These are phyloP conservation scores for Leccinum longicurvipes DNA, from an alignment of 768 basidiomycete genomes.

Conservation along the genomic window DNA sequence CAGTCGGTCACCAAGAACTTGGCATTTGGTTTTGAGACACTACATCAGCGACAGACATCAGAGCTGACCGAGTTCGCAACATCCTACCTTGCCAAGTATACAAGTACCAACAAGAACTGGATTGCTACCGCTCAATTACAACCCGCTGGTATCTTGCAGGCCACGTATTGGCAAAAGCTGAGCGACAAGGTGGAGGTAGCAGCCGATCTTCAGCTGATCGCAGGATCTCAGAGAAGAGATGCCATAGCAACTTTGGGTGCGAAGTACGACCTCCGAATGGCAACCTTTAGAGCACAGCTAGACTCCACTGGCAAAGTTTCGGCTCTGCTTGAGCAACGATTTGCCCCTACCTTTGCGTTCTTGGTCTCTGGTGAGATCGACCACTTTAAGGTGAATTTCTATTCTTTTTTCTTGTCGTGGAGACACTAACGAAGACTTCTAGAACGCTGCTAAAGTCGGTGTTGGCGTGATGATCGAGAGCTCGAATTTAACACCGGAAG, in stretches of 20 bases:
- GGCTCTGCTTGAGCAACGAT: slow-evolving; percentile 91
- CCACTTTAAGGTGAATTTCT: slow-evolving; percentile 81
- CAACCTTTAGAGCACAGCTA: slow-evolving; percentile 91
- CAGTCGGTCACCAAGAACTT: slow-evolving; percentile 91
- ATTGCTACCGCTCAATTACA: slow-evolving; percentile 92
- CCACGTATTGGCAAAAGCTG: slow-evolving; percentile 96
- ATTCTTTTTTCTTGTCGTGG: neutral
- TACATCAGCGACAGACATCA: slow-evolving; percentile 78
- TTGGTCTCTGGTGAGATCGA: slow-evolving; percentile 95
- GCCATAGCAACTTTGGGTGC: slow-evolving; percentile 92
- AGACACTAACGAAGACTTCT: slow-evolving; percentile 1
- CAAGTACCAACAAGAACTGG: slow-evolving; percentile 71
- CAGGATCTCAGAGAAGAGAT: slow-evolving; percentile 77
- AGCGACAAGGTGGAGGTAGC: slow-evolving; percentile 97
- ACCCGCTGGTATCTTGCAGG: slow-evolving; percentile 75
- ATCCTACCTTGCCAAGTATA: slow-evolving; percentile 81
- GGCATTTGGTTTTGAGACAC: slow-evolving; percentile 80
- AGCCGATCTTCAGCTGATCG: slow-evolving; percentile 83
- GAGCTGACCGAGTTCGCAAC: slow-evolving; percentile 66
- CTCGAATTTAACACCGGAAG: slow-evolving; percentile 73
- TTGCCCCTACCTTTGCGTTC: slow-evolving; percentile 94
- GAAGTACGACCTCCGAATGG: slow-evolving; percentile 93
- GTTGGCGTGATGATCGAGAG: slow-evolving; percentile 98
- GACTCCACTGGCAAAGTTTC: slow-evolving; percentile 96
- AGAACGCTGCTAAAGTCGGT: slow-evolving; percentile 94